Evolutionary conservation across 352 stramenopile species (phyloP), one percentile per base, ranked within the genome.

Genomic region (Pythium insidiosum): DNA sequence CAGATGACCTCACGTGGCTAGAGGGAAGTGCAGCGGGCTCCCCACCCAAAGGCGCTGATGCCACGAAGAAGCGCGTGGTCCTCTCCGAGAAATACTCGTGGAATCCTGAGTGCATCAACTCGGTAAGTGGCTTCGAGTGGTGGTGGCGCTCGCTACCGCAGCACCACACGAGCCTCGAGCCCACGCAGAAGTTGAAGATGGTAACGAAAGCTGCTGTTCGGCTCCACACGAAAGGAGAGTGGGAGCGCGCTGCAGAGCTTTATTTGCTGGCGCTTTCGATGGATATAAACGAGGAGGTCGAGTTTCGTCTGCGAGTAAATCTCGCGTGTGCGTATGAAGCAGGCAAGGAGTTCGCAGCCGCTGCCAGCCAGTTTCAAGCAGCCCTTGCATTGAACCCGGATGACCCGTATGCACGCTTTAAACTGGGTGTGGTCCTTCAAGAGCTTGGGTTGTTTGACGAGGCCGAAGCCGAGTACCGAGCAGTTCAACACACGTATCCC

Each of bases 71-170:
- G 44, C 53, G 61, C 18, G 47, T 68, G 18, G 39, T 47, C 7
- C 26, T 81, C 3, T 81, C 68, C 0, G 62, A 84, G 6, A 84
- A 81, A 41, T 81, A 76, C 44, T 75, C 65, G 25, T 87, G 74
- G 74, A 79, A 83, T 41, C 71, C 74, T 4, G 71, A 87, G 25
- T 77, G 66, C 35, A 82, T 90, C 29, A 84, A 84, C 34, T 86
- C 70, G 0, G 77, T 84, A 18, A 85, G 72, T 39, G 72, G 77
- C 3, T 88, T 88, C 45, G 72, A 87, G 43, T 90, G 77, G 77
- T 90, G 70, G 72, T 88, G 77, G 77, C 60, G 77, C 5, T 86
- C 77, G 20, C 56, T 90, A 0, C 77, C 77, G 10, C 61, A 68
- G 33, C 63, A 84, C 34, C 74, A 90, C 43, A 26, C 66, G 0